Evolutionary conservation across 768 basidiomycete genomes (phyloP).

Genomic region (Rhizopogon sp.): DNA sequence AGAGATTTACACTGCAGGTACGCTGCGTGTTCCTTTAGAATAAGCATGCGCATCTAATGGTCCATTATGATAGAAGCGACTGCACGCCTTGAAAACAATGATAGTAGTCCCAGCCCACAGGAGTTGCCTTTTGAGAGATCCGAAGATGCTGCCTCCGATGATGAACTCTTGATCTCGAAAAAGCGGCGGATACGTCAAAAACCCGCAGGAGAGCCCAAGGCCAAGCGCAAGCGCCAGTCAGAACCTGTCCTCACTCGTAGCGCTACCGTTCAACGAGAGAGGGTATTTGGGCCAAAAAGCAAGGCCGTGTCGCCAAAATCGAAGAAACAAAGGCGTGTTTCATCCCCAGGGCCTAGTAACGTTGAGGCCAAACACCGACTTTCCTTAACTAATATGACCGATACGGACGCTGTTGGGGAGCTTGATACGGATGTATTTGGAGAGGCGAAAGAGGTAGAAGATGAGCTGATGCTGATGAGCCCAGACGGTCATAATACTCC

Average conservation of each 20-base stretch:
- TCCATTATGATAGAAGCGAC: slow-evolving; percentile 7
- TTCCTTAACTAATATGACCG: slow-evolving; percentile 21
- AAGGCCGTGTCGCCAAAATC: background rate
- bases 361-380: slow-evolving; percentile 11
- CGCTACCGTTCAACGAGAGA: background rate
- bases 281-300: slow-evolving; percentile 5
- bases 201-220: background rate
- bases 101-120: slow-evolving; percentile 7
- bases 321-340: slow-evolving; percentile 22
- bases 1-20: slow-evolving; percentile 50
- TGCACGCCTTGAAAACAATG: slow-evolving; percentile 14
- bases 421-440: slow-evolving; percentile 30
- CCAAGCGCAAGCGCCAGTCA: slow-evolving; percentile 4
- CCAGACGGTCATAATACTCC: slow-evolving; percentile 15
- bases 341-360: slow-evolving; percentile 22
- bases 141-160: slow-evolving; percentile 6
- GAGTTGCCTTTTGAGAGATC: slow-evolving; percentile 2
- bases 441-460: slow-evolving; percentile 32
- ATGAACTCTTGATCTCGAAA: slow-evolving; percentile 13
- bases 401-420: slow-evolving; percentile 28
- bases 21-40: background rate
- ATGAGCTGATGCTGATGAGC: slow-evolving; percentile 23
- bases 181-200: slow-evolving; percentile 21
- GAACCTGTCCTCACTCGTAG: background rate
- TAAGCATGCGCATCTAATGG: background rate